A percentile compares a stretch with the other conserved stretches of the same genome.
Conservation (phyloP, 2,329 filamentous ascomycete species). For the Elsinoe australis region DNA sequence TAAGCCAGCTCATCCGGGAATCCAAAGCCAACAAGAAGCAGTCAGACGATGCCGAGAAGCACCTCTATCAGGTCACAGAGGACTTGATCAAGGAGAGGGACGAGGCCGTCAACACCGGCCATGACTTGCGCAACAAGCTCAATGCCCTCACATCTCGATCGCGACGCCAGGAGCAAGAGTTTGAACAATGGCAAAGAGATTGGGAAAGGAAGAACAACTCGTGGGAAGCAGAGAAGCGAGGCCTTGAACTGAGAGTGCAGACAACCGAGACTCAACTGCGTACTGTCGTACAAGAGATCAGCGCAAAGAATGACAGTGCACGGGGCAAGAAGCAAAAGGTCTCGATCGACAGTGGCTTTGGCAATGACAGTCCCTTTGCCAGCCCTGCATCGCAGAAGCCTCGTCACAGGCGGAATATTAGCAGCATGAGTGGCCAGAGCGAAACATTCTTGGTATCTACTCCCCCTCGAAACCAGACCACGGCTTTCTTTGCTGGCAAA, state of each 20-base stretch:
- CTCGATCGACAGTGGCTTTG: slow-evolving; percentile 50
- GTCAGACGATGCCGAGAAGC: slow-evolving; percentile 76
- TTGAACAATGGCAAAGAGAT: slow-evolving; percentile 64
- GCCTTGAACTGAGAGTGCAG: slow-evolving; percentile 75
- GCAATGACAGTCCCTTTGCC: slow-evolving; percentile 56
- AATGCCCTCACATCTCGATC: slow-evolving; percentile 71
- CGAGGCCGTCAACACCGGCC: slow-evolving; percentile 62
- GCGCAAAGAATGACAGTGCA: slow-evolving; percentile 53
- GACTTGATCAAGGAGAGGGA: slow-evolving; percentile 82
- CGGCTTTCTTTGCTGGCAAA: slow-evolving; percentile 45
- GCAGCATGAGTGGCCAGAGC: slow-evolving; percentile 30
- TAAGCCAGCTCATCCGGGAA: slow-evolving; percentile 64
- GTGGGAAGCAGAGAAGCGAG: slow-evolving; percentile 78
- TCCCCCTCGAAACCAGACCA: neutral
- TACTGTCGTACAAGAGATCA: slow-evolving; percentile 73
- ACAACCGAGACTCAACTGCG: slow-evolving; percentile 84
- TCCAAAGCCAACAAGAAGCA: slow-evolving; percentile 75
- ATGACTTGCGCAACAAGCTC: slow-evolving; percentile 68
- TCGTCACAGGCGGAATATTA: slow-evolving; percentile 29
- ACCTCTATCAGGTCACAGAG: slow-evolving; percentile 74
- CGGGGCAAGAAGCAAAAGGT: slow-evolving; percentile 49
- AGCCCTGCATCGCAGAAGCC: slow-evolving; percentile 48
- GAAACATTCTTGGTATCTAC: slow-evolving; percentile 23
- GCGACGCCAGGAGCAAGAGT: slow-evolving; percentile 74
- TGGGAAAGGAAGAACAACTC: slow-evolving; percentile 78